Conservation (phyloP, 495 filamentous ascomycete species). For the Neurospora tetraspora region DNA sequence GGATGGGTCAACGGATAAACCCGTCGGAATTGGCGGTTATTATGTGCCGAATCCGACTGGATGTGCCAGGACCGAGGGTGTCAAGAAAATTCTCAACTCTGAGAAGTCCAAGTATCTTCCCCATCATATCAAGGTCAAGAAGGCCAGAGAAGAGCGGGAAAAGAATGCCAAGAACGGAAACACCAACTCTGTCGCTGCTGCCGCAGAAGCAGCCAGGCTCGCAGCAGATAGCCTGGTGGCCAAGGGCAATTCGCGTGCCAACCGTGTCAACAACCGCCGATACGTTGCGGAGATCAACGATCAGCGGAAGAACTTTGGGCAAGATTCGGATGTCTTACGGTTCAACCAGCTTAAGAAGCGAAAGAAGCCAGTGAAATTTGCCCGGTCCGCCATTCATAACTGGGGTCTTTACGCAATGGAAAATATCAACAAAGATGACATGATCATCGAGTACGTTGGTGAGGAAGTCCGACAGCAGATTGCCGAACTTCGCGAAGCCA, state of each 20-base stretch:
- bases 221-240: conserved; percentile 69
- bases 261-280: conserved; percentile 88
- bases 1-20: conserved; percentile 30
- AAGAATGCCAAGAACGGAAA: conserved; percentile 62
- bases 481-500: conserved; percentile 82
- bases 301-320: conserved; percentile 77
- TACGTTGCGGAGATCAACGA: conserved; percentile 90
- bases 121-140: conserved; percentile 91
- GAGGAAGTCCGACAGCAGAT: conserved; percentile 96
- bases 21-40: conserved; percentile 66
- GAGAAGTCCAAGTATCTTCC: conserved; percentile 98
- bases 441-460: conserved; percentile 99
- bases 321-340: conserved; percentile 77
- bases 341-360: conserved; percentile 99
- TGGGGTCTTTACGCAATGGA: conserved; percentile 98
- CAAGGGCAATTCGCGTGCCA: conserved; percentile 71
- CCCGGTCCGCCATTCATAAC: conserved; percentile 94
- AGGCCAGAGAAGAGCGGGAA: conserved; percentile 77
- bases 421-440: conserved; percentile 93
- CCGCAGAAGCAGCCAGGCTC: conserved; percentile 59
- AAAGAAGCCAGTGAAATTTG: conserved; percentile 98
- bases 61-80: conserved; percentile 81
- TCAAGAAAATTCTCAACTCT: conserved; percentile 85
- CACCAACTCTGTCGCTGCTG: conserved; percentile 51
- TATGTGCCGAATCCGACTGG: conserved; percentile 81